Evolutionary conservation across 768 basidiomycete genomes (phyloP), one percentile per base, ranked within the genome.

Genomic region (Suillus hirtellus): DNA sequence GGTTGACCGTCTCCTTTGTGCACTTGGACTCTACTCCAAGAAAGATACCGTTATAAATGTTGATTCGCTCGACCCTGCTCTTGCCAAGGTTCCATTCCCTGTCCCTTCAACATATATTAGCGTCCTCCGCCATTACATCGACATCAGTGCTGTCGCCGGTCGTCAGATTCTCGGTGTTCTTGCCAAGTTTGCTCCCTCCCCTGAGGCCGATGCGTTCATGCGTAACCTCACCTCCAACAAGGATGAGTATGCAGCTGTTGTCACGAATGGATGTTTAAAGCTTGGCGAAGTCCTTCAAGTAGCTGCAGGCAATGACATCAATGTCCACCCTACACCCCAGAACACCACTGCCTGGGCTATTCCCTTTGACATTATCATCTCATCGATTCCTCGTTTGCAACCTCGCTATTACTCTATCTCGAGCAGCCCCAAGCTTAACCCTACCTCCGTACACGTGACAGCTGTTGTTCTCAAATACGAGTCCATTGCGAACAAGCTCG

Each of bases 331-430:
- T n/a, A 88, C 81, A 15, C 75, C 81, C n/a, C 84, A 84, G 67
- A 93, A 92, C 73, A 93, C 92, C 60, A 90, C 93, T 0, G 71
- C 83, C 24, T 99, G 96, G 97, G 68, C 82, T 11, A 96, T 99
- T 68, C 96, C 97, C 56, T 97, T 99, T 75, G 97, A 99, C 74
- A 90, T 96, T 74, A 89, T 99, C 67, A 89, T 99, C 60, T 98
- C 96, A 8, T 89, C 91, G 59, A 89, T 96, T 64, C 87, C 94
- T 44, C 94, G 97, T 67, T 85, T 99, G 21, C 96, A 99, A 74
- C 95, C 97, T 40, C 90, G 97, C 62, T 99, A 92, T 80, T 99
- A 96, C 77, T 99, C 97, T 40, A 99, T 99, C 75, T 98, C 97
- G 10, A 98, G 96, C 21, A 95, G 93, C 66, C 95, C 97, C 49